Percentiles rank a stretch among this genome's conserved stretches.
Conservation (phyloP, 805 yeast genomes). For the Candida silvicultrix region DNA sequence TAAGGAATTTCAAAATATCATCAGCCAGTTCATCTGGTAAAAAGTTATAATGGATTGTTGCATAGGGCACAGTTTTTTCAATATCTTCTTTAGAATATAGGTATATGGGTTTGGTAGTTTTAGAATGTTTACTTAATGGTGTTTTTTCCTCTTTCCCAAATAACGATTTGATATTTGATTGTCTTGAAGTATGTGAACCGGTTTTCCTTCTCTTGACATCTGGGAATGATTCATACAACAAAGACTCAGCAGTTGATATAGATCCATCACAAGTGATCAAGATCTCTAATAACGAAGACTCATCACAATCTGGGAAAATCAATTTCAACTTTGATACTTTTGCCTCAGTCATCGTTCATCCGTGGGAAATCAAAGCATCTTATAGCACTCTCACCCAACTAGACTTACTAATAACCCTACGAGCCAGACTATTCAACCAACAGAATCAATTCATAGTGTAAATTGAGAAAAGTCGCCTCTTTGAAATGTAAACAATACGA, state of each 20-base stretch:
- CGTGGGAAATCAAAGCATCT: constrained; percentile 3
- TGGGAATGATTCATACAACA: constrained; percentile 32
- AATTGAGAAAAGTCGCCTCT: too few relatives aligned
- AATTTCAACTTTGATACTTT: constrained; percentile 31
- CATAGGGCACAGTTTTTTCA: constrained; percentile 41
- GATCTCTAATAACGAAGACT: constrained; percentile 40
- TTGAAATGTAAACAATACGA: too few relatives aligned
- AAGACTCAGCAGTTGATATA: constrained; percentile 30
- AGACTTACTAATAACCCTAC: too few relatives aligned
- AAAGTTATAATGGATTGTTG: constrained; percentile 42
- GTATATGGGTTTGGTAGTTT: constrained; percentile 25
- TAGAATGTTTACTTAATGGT: constrained; percentile 12
- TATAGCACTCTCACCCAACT: too few relatives aligned
- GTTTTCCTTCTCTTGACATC: constrained; percentile 5
- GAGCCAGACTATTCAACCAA: too few relatives aligned
- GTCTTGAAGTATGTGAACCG: constrained; percentile 3
- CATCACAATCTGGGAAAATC: constrained; percentile 38
- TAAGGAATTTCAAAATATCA: constrained; percentile 33
- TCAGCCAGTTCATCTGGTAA: constrained; percentile 47
- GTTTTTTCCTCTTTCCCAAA: constrained; percentile 12
- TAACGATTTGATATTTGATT: constrained; percentile 13
- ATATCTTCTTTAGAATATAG: constrained; percentile 49
- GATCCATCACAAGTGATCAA: constrained; percentile 51
- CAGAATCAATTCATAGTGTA: too few relatives aligned
- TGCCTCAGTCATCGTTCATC: constrained; percentile 32